phyloP scores from a whole-genome alignment of 495 filamentous ascomycete genomes.

The Melanomma pulvis-pyrius region DNA sequence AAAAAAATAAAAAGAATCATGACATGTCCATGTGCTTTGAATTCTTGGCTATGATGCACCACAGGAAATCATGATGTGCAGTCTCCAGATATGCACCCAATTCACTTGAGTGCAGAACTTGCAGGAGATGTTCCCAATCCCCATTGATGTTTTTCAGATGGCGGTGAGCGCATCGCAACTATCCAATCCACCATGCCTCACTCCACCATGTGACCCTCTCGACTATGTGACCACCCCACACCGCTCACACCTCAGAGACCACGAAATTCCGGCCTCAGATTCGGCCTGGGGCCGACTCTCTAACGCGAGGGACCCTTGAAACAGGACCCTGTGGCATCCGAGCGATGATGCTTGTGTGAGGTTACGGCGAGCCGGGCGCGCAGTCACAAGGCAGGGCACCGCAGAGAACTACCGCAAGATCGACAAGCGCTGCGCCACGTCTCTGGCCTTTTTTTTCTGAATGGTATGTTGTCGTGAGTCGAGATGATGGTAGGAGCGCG shows the following conservation, averaged over 20 bases:
- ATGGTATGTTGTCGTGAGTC: not conserved
- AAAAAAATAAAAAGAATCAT: too few relatives aligned
- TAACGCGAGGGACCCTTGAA: conserved; percentile 33
- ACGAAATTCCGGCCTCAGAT: not conserved
- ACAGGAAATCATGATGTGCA: too few relatives aligned
- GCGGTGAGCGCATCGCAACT: not conserved
- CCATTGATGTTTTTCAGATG: too few relatives aligned
- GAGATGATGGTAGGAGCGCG: not conserved
- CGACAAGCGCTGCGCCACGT: too few relatives aligned
- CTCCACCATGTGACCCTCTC: not conserved
- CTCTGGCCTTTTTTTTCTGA: not conserved
- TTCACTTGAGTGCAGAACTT: too few relatives aligned
- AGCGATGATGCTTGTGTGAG: conserved; percentile 21
- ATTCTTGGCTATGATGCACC: too few relatives aligned
- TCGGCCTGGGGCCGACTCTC: conserved; percentile 8
- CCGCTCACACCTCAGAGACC: not conserved
- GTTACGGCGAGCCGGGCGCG: not conserved
- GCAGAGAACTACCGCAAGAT: too few relatives aligned
- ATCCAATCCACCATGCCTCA: not conserved
- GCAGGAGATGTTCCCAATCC: too few relatives aligned
- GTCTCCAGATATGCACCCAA: too few relatives aligned
- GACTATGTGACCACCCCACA: not conserved
- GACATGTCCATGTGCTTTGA: too few relatives aligned
- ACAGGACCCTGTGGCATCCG: conserved; percentile 8
- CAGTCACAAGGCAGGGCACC: too few relatives aligned